Conservation (phyloP, 2,329 filamentous ascomycete genomes). For the Phialophora macrospora region DNA sequence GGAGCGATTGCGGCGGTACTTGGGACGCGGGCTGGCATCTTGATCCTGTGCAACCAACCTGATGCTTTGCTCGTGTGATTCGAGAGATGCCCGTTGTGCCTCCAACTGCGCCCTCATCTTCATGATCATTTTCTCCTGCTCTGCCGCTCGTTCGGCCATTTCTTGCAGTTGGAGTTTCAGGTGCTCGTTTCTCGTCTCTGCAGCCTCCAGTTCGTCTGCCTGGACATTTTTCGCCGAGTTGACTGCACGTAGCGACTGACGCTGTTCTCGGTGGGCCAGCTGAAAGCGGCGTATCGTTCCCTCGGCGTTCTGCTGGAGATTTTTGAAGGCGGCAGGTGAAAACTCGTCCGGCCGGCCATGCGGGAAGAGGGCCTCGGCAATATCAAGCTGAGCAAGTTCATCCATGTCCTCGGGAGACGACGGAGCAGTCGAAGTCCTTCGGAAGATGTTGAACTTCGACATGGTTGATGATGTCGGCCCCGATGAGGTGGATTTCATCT, state of each 20-base stretch:
- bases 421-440: conserved; percentile 45
- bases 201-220: conserved; percentile 66
- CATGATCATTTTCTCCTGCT: conserved; percentile 63
- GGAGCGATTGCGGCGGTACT: conserved; percentile 45
- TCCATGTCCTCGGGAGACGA: conserved; percentile 49
- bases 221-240: conserved; percentile 62
- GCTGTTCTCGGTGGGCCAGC: conserved; percentile 60
- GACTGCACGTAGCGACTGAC: conserved; percentile 56
- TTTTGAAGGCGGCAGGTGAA: conserved; percentile 60
- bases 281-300: conserved; percentile 61
- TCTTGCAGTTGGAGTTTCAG: conserved; percentile 66
- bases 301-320: conserved; percentile 62
- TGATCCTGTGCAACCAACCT: conserved; percentile 38
- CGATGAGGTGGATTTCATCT: conserved; percentile 39
- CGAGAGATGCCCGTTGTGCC: conserved; percentile 28
- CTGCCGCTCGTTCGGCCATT: conserved; percentile 60
- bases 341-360: conserved; percentile 55
- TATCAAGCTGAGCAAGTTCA: conserved; percentile 60
- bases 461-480: conserved; percentile 42
- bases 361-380: conserved; percentile 60
- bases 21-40: conserved; percentile 40
- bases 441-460: conserved; percentile 52
- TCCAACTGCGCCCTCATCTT: conserved; percentile 56
- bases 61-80: conserved; percentile 39
- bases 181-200: conserved; percentile 61